Conservation (phyloP, 305 asterid species). For the Caryopteris hybrid region DNA sequence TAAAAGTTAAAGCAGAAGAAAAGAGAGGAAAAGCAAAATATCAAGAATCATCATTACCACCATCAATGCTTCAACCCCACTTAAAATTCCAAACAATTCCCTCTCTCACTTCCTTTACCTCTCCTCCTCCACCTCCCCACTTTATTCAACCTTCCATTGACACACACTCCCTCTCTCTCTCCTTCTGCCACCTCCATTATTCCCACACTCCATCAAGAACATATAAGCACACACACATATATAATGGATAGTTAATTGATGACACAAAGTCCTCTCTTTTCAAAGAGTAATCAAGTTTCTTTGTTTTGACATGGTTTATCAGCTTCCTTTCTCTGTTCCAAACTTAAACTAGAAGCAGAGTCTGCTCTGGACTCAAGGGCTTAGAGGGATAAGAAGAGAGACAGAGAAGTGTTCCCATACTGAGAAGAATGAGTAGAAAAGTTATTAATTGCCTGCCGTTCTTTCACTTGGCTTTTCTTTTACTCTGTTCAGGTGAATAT, state of each 20-base stretch:
- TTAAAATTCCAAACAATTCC: slow-evolving; percentile 44
- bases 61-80: slow-evolving; percentile 52
- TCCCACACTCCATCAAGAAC: no score
- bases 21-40: slow-evolving; percentile 16
- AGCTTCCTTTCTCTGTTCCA: slow-evolving; percentile 16
- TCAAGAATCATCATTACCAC: slow-evolving; percentile 59
- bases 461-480: slow-evolving; percentile 38
- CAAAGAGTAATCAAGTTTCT: slow-evolving; percentile 34
- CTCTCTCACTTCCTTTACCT: slow-evolving; percentile 8
- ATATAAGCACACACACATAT: slow-evolving; percentile 1
- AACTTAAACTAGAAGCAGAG: slow-evolving; percentile 6
- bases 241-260: neutral
- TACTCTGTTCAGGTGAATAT: slow-evolving; percentile 52
- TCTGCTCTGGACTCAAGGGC: neutral
- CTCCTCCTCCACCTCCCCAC: slow-evolving; percentile 20
- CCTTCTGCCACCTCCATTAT: slow-evolving; percentile 7
- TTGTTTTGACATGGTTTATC: slow-evolving; percentile 28
- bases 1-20: slow-evolving; percentile 20
- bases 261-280: slow-evolving; percentile 29
- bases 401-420: no score
- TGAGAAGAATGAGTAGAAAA: slow-evolving; percentile 24
- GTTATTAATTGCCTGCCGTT: slow-evolving; percentile 21
- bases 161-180: slow-evolving; percentile 7
- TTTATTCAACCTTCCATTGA: slow-evolving; percentile 16
- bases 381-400: no score